phyloP scores from a whole-genome alignment of 257 asterid genomes.

The Petunia secreta region DNA sequence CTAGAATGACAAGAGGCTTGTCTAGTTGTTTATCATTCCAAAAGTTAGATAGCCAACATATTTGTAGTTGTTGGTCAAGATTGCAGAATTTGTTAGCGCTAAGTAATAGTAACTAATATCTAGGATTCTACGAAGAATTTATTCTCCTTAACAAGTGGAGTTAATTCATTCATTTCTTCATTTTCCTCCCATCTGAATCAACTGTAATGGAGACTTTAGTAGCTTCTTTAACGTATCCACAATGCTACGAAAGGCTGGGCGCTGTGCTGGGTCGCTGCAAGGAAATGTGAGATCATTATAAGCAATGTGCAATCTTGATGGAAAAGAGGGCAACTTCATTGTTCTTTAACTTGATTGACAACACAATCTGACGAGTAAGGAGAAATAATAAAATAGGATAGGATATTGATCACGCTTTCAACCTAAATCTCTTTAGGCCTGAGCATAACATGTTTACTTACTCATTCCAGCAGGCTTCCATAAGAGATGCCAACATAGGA shows the following conservation, averaged over 20 bases:
- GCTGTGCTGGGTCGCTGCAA: constrained; percentile 71
- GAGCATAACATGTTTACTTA: constrained; percentile 41
- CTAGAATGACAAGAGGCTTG: constrained; percentile 8
- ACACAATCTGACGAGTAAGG: neutral
- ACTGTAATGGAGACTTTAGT: constrained; percentile 76
- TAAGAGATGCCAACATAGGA: constrained; percentile 68
- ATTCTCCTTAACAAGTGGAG: constrained; percentile 10
- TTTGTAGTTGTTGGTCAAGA: neutral
- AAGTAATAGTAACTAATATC: neutral
- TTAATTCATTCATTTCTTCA: constrained; percentile 27
- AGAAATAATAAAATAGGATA: neutral
- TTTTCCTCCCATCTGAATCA: constrained; percentile 68
- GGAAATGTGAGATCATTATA: neutral
- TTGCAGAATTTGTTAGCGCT: neutral
- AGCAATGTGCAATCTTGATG: neutral
- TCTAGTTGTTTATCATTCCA: constrained; percentile 23
- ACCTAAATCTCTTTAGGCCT: neutral
- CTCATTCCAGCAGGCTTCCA: constrained; percentile 99
- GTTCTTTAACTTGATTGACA: neutral
- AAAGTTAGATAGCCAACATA: constrained; percentile 19
- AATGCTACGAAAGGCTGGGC: constrained; percentile 68
- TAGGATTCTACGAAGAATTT: neutral
- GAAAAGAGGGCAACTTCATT: neutral
- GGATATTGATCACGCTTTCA: neutral
- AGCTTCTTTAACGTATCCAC: constrained; percentile 79